A percentile compares a stretch with the other conserved stretches of the same genome.
Conservation (phyloP, 768 basidiomycete species). For the Asterophora lycoperdoides region DNA sequence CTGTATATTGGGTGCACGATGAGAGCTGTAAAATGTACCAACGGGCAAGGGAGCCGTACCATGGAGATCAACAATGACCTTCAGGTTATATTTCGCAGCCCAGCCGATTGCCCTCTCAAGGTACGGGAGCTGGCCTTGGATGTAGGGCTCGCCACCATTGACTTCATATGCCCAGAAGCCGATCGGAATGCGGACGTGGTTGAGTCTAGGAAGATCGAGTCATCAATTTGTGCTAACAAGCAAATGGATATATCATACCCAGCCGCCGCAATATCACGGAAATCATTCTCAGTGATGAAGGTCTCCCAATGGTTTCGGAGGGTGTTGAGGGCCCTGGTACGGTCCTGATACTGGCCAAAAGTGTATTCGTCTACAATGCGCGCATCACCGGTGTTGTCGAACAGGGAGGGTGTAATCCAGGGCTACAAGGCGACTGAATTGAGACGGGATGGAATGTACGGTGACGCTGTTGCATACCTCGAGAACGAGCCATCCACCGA, state of each 20-base stretch:
- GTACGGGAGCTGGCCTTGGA: constrained; percentile 75
- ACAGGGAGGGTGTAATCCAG: constrained; percentile 76
- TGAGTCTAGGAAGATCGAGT: constrained; percentile 45
- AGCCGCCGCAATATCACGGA: constrained; percentile 67
- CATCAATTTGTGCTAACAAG: background rate
- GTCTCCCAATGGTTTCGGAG: constrained; percentile 73
- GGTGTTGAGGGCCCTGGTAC: constrained; percentile 40
- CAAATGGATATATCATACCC: constrained; percentile 42
- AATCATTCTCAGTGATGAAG: constrained; percentile 83
- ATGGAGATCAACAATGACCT: constrained; percentile 78
- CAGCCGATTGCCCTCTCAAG: constrained; percentile 62
- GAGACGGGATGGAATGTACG: background rate
- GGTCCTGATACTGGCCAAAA: constrained; percentile 60
- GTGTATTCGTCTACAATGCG: constrained; percentile 76
- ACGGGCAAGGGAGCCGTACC: constrained; percentile 26
- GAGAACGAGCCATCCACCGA: constrained; percentile 57
- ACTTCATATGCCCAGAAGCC: constrained; percentile 92
- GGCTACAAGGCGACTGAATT: constrained; percentile 36
- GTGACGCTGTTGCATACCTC: constrained; percentile 29
- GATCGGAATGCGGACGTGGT: constrained; percentile 80
- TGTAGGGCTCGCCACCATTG: constrained; percentile 70
- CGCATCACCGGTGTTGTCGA: constrained; percentile 58
- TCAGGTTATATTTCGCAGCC: constrained; percentile 68
- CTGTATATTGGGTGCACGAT: constrained; percentile 23
- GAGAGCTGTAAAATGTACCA: background rate